Conservation (phyloP, 2,329 filamentous ascomycete species). For the Lachnellula occidentalis region DNA sequence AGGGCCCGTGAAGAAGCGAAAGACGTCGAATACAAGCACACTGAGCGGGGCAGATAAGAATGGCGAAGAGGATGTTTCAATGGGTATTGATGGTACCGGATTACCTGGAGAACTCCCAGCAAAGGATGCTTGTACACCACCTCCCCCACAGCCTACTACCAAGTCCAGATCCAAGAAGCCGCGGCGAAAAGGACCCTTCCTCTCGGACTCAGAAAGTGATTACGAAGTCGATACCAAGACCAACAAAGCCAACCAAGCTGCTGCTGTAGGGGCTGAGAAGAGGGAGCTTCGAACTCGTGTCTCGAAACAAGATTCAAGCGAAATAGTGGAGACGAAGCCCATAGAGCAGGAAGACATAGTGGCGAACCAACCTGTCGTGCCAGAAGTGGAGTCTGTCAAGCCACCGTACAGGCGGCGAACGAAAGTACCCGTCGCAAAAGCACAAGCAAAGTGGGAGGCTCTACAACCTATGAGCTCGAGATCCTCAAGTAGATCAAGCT, state of each 20-base stretch:
- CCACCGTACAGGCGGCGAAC: conserved; percentile 11
- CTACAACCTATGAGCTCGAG: conserved; percentile 19
- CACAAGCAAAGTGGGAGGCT: conserved; percentile 28
- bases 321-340: conserved; percentile 14
- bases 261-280: conserved; percentile 16
- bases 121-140: conserved; percentile 15
- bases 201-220: conserved; percentile 63
- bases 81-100: neutral
- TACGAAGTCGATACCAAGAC: conserved; percentile 27
- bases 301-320: conserved; percentile 10
- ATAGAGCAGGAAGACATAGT: conserved; percentile 13
- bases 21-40: conserved; percentile 25
- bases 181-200: conserved; percentile 52
- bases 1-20: conserved; percentile 38
- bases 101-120: neutral
- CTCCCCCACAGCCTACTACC: conserved; percentile 21
- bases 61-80: conserved; percentile 1
- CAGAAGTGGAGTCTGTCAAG: conserved; percentile 6
- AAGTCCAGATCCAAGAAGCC: conserved; percentile 28
- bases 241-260: conserved; percentile 9
- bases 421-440: conserved; percentile 20
- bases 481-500: conserved; percentile 7
- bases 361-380: conserved; percentile 15
- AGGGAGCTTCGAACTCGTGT: conserved; percentile 13
- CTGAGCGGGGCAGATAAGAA: conserved; percentile 2